Evolutionary conservation across 2,329 filamentous ascomycete species (phyloP), one percentile per base, ranked within the genome.

Genomic region (Colletotrichum sp.): DNA sequence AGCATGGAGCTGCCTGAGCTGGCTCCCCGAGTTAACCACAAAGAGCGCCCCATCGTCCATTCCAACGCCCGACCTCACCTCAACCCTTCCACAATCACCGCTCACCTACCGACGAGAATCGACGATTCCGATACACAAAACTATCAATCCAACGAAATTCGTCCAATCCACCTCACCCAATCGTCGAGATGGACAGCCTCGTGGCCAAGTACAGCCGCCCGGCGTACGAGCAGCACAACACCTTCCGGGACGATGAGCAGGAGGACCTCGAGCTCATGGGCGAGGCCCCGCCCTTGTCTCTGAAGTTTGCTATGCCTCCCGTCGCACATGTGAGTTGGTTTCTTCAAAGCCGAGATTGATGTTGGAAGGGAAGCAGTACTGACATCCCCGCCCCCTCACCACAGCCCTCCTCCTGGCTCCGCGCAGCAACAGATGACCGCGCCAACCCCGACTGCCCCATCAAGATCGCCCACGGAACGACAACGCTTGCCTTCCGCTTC

Each of bases 381-480:
- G 52, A 78, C 67, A 60, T 68, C 10, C 28, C 59, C 34, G 34
- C 28, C 57, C 30, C 66, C 76, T 72, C 71, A 69, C n/a, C 18
- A 24, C 64, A 98, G 95, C 95, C 95, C 80, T 95, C 96, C 79
- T 93, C 95, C 82, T 99, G 97, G 94, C 95, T 99, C 83, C 96
- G 97, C 84, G 95, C 97, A 81, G 95, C 95, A 86, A 99, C 97
- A 80, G 97, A 99, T 89, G 97, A 99, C 91, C 93, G 96, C 87
- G 93, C 96, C 82, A 99, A 99, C 90, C 96, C 97, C 76, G 93
- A 95, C 87, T 98, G 96, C 87, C 97, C 97, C 81, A 99, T 99
- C 92, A 99, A 99, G 92, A 96, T 99, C 82, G 97, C 97, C 79
- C 97, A 99, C 92, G 97, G 97, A 84, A 99, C 97, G 77, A 99